These are phyloP conservation scores for Biscogniauxia sp. DNA, from an alignment of 2,329 filamentous ascomycete genomes.

Conservation along the genomic window DNA sequence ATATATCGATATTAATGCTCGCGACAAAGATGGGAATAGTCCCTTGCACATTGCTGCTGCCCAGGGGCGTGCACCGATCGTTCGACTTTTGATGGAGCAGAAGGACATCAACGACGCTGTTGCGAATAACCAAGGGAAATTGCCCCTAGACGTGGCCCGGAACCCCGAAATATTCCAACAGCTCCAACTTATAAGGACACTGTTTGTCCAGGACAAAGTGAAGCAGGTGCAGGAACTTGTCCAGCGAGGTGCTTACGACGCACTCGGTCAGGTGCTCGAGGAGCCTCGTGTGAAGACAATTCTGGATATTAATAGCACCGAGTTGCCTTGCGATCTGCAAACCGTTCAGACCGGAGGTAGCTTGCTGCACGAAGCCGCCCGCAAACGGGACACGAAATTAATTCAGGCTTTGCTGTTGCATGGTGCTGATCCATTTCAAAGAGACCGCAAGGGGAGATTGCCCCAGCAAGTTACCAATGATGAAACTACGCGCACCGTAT, in stretches of 20 bases:
- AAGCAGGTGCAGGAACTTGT: conserved; percentile 81
- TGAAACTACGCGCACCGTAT: conserved; percentile 79
- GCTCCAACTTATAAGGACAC: conserved; percentile 82
- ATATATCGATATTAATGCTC: conserved; percentile 78
- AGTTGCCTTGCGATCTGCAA: conserved; percentile 76
- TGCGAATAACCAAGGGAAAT: conserved; percentile 78
- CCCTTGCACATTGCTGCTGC: conserved; percentile 83
- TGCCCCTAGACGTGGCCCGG: conserved; percentile 83
- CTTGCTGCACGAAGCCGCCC: conserved; percentile 87
- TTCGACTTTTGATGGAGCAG: conserved; percentile 80
- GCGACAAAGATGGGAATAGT: conserved; percentile 92
- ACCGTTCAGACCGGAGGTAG: conserved; percentile 86
- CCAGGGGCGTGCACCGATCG: conserved; percentile 76
- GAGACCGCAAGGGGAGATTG: conserved; percentile 91
- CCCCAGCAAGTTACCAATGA: conserved; percentile 97
- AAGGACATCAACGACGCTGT: conserved; percentile 84
- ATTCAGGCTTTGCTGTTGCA: conserved; percentile 90
- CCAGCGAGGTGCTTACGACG: conserved; percentile 68
- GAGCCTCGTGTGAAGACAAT: conserved; percentile 83
- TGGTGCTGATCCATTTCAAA: conserved; percentile 91
- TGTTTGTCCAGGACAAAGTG: conserved; percentile 85
- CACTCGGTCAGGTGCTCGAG: conserved; percentile 75
- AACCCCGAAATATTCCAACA: conserved; percentile 96
- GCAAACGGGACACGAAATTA: conserved; percentile 80
- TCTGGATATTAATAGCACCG: conserved; percentile 87